Conservation (phyloP, 148 eudicot genomes). For the Euryodendron excelsum region DNA sequence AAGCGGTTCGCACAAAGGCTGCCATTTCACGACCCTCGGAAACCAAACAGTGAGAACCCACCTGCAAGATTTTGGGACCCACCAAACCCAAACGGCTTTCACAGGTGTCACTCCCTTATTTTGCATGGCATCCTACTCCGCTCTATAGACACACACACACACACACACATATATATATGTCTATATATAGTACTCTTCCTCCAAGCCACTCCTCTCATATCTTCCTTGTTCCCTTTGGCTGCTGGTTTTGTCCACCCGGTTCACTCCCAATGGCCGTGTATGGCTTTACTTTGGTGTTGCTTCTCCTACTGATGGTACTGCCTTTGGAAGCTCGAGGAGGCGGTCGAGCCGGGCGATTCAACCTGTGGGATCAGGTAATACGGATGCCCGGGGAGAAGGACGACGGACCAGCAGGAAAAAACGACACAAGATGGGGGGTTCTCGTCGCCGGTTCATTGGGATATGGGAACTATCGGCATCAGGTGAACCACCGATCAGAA, state of each 20-base stretch:
- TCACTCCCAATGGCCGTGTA: slow-evolving; percentile 5
- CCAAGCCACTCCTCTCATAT: neutral
- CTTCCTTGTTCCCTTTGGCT: neutral
- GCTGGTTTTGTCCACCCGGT: neutral
- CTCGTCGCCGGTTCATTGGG: slow-evolving; percentile 29
- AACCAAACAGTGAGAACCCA: neutral
- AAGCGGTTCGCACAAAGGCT: neutral
- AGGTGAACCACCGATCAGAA: slow-evolving; percentile 5
- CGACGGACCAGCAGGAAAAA: slow-evolving; percentile 11
- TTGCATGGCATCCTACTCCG: slow-evolving; percentile 13
- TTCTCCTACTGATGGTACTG: neutral
- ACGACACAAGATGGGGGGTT: slow-evolving; percentile 30
- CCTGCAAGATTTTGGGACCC: neutral
- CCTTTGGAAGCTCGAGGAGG: slow-evolving; percentile 1
- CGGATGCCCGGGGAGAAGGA: slow-evolving; percentile 18
- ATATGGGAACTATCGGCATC: slow-evolving; percentile 30
- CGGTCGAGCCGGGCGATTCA: neutral
- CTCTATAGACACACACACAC: neutral
- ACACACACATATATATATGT: neutral
- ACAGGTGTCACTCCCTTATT: slow-evolving; percentile 9
- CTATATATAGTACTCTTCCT: neutral
- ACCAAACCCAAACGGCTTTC: neutral
- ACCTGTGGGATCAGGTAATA: slow-evolving; percentile 20
- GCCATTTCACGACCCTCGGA: neutral
- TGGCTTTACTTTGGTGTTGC: neutral